Evolutionary conservation across 495 filamentous ascomycete genomes (phyloP).

Genomic region (Daldinia concentrica): DNA sequence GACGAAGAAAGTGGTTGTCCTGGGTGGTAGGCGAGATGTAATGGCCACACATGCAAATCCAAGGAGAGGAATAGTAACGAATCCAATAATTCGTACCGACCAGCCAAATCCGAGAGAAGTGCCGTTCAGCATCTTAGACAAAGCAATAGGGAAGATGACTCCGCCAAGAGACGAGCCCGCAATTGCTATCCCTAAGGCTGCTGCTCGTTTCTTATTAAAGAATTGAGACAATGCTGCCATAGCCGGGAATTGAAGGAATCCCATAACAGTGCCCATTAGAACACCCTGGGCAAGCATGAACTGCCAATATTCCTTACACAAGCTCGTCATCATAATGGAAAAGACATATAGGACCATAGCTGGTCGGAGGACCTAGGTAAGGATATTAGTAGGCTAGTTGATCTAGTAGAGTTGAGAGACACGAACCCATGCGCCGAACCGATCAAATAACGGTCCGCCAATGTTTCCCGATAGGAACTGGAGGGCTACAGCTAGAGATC

Average conservation of each 20-base stretch:
- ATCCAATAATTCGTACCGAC: constrained; percentile 67
- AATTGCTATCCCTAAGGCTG: constrained; percentile 64
- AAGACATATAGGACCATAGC: constrained; percentile 51
- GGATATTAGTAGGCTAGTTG: not conserved
- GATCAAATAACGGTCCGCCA: constrained; percentile 63
- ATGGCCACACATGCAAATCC: constrained; percentile 54
- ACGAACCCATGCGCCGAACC: constrained; percentile 56
- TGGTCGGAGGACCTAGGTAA: constrained; percentile 51
- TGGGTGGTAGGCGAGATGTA: constrained; percentile 56
- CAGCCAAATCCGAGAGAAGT: constrained; percentile 64
- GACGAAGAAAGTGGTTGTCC: constrained; percentile 55
- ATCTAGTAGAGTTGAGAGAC: not conserved
- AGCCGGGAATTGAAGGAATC: constrained; percentile 61
- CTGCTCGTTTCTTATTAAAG: constrained; percentile 63
- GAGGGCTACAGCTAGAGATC: constrained; percentile 60
- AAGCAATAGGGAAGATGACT: constrained; percentile 59
- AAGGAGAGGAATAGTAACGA: constrained; percentile 62
- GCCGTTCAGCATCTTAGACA: constrained; percentile 54
- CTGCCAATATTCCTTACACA: constrained; percentile 68
- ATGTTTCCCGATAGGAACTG: constrained; percentile 58
- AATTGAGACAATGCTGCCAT: constrained; percentile 63
- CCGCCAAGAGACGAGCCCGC: constrained; percentile 68
- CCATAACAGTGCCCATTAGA: constrained; percentile 60
- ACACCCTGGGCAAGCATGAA: constrained; percentile 70
- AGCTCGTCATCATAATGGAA: constrained; percentile 64